These are phyloP conservation scores for Tetrahymena elliotti DNA, from an alignment of 73 alveolate species.

Conservation along the genomic window DNA sequence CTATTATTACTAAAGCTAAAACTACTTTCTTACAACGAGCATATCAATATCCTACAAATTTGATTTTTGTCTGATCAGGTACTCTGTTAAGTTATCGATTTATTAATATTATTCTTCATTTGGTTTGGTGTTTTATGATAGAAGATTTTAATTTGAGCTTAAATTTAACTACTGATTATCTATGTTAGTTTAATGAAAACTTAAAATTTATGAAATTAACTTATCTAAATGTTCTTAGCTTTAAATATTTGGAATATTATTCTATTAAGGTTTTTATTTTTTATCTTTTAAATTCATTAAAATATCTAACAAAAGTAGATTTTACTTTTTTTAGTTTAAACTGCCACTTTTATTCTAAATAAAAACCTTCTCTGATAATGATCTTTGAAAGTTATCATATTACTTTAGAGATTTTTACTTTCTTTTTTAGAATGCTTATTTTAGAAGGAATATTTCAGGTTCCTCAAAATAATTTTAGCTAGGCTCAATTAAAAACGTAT, in stretches of 20 bases:
- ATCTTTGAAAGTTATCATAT: not conserved
- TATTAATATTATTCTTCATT: not conserved
- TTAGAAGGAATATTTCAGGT: not conserved
- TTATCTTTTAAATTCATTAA: not conserved
- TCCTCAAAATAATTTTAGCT: not conserved
- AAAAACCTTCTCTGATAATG: not conserved
- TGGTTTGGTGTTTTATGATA: not conserved
- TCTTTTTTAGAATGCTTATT: not conserved
- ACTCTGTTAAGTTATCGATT: not conserved
- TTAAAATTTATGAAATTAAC: no score
- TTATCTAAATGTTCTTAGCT: no score
- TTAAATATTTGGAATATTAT: no score
- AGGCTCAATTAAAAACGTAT: not conserved
- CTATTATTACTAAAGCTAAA: not conserved
- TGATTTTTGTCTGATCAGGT: not conserved
- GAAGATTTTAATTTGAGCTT: no score
- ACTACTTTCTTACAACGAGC: not conserved
- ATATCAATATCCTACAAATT: not conserved
- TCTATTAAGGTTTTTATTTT: no score
- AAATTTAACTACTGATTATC: not conserved
- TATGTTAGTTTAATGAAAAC: no score
- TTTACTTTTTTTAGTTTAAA: not conserved
- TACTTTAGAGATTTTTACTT: not conserved
- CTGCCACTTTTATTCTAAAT: not conserved
- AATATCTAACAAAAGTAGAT: not conserved